Conservation (phyloP, 805 yeast species). For the Tetrapisispora pingtungensis region DNA sequence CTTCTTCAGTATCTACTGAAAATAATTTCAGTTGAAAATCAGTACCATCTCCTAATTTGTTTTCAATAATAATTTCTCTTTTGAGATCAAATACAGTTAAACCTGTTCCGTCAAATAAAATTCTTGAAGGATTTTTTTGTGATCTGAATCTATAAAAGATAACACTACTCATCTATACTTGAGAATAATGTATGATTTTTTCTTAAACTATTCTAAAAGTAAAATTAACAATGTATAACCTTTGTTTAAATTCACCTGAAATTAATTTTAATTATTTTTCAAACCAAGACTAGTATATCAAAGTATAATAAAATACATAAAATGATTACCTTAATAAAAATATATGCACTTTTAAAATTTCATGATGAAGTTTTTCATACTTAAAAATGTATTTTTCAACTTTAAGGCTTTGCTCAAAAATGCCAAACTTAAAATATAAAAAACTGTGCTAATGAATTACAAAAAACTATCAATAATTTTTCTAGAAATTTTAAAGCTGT, state of each 20-base stretch:
- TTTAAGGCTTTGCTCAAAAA: not conserved
- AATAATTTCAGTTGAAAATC: slow-evolving; percentile 71
- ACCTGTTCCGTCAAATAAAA: slow-evolving; percentile 93
- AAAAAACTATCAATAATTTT: no score
- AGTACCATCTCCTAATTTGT: slow-evolving; percentile 71
- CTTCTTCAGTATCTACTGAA: slow-evolving; percentile 62
- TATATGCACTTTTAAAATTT: no score
- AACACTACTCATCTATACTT: slow-evolving; percentile 62
- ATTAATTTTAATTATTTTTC: no score
- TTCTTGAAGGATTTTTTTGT: slow-evolving; percentile 67
- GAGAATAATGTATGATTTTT: no score
- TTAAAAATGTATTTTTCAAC: not conserved
- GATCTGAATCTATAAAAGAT: slow-evolving; percentile 81
- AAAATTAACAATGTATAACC: no score
- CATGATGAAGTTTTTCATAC: not conserved
- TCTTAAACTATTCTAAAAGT: no score
- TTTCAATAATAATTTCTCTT: slow-evolving; percentile 75
- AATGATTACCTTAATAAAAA: no score
- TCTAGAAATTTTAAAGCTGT: no score
- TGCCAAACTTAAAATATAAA: not conserved
- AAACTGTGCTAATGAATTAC: not conserved
- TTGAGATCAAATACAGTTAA: slow-evolving; percentile 89
- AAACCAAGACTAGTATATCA: no score
- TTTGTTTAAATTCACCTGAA: no score
- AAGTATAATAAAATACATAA: no score